phyloP scores from a whole-genome alignment of 2,329 filamentous ascomycete species.

The Diplocarpon mali region DNA sequence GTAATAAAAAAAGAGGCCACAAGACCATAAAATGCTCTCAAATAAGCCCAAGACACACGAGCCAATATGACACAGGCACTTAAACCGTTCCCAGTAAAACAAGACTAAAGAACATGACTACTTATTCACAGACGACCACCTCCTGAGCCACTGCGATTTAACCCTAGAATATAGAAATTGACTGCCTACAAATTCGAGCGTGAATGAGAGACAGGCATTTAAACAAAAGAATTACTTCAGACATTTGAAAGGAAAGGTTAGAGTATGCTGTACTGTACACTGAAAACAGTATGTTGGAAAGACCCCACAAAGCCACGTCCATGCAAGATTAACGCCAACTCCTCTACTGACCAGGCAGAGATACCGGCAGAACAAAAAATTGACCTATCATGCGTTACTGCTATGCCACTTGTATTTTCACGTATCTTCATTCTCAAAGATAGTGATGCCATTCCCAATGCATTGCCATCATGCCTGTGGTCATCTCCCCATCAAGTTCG shows the following conservation, averaged over 20 bases:
- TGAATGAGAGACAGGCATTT: constrained; percentile 10
- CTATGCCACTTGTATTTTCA: background rate
- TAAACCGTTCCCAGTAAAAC: constrained; percentile 10
- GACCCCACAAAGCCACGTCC: constrained; percentile 12
- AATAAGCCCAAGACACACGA: constrained; percentile 12
- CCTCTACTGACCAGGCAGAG: constrained; percentile 21
- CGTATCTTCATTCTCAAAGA: constrained; percentile 1
- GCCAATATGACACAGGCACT: constrained; percentile 15
- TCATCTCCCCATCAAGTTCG: constrained; percentile 14
- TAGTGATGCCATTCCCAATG: constrained; percentile 12
- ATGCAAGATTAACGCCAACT: constrained; percentile 18
- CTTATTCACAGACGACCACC: constrained; percentile 8
- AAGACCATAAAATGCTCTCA: constrained; percentile 15
- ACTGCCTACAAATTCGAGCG: background rate
- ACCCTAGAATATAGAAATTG: constrained; percentile 1
- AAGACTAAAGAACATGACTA: constrained; percentile 6
- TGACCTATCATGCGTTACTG: no score
- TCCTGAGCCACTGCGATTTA: background rate
- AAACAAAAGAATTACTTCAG: constrained; percentile 10
- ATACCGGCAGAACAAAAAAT: constrained; percentile 6
- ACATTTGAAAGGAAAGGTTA: background rate
- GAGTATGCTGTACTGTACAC: constrained; percentile 22
- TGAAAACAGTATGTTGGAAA: constrained; percentile 13
- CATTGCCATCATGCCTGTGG: constrained; percentile 11
- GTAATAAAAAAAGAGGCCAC: constrained; percentile 9